Evolutionary conservation across 192 early-diverging fungal species (phyloP), one percentile per base, ranked within the genome.

Genomic region (Umbelopsis sp.): DNA sequence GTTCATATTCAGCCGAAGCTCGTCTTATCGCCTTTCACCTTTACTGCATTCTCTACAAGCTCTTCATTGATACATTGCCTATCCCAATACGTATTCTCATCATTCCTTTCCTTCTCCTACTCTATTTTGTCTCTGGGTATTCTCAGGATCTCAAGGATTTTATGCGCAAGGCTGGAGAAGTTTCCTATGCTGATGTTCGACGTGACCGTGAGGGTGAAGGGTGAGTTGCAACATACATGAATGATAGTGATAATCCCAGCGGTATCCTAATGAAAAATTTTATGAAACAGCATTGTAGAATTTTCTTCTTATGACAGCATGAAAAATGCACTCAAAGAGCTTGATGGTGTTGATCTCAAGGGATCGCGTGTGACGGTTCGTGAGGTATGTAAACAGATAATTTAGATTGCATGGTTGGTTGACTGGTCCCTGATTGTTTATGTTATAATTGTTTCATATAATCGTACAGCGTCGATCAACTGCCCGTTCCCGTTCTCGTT

Each of bases 81-180:
- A 32, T 62, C 47, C 14, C 56, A 25, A 25, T 24, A 17, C 56
- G 56, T 62, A 62, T 34, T 45, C 43, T 59, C 41, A 44, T 54
- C 25, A 16, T 29, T 41, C 25, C 44, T 70, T 44, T 68, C 72
- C 25, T 66, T 54, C 41, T 67, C 68, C 68, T 66, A 38, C 38
- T 49, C 29, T 32, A 59, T 59, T 62, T 56, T 66, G 45, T 21
- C 45, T 73, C 47, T 74, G 24, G 41, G 16, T 65, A 43, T 45
- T 76, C 81, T 75, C 84, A 97, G 95, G 96, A 96, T 86, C 86
- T 98, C 83, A 98, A 98, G 85, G 96, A 97, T 76, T 84, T 95
- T 74, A 93, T 97, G 83, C 92, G 95, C 70, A 94, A 94, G 74
- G 96, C 94, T 24, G 96, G 96, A 65, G 94, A 96, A 75, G 96